These are phyloP conservation scores for Monosporascus sp. DNA, from an alignment of 2,329 filamentous ascomycete species.

Conservation along the genomic window DNA sequence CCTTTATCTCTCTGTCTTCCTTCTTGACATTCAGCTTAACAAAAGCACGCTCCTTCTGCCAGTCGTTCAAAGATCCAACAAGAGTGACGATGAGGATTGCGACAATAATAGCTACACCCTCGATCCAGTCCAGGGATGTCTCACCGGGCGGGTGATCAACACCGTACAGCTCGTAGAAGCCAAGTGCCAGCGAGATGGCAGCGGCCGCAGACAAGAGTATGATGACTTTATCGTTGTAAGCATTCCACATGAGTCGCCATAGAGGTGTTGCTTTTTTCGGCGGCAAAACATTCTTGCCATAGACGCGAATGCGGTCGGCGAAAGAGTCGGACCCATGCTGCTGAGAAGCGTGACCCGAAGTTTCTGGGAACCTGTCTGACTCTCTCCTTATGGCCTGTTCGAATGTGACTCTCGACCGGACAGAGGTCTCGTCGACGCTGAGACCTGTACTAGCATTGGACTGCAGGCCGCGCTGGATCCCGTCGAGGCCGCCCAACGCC, in stretches of 20 bases:
- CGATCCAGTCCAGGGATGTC: conserved; percentile 53
- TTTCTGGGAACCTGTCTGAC: conserved; percentile 14
- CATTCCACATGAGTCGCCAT: conserved; percentile 58
- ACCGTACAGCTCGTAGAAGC: conserved; percentile 62
- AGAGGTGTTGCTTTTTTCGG: conserved; percentile 55
- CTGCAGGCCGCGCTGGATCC: conserved; percentile 64
- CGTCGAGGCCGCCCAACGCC: conserved; percentile 63
- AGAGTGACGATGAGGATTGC: conserved; percentile 57
- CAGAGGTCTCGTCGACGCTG: conserved; percentile 58
- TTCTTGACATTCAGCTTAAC: conserved; percentile 53
- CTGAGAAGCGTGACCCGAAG: conserved; percentile 5
- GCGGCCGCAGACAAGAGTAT: conserved; percentile 65
- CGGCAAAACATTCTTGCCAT: conserved; percentile 54
- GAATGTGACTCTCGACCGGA: conserved; percentile 23
- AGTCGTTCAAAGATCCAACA: conserved; percentile 57
- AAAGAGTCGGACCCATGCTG: conserved; percentile 23
- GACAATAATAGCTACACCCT: conserved; percentile 57
- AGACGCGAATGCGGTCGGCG: conserved; percentile 53
- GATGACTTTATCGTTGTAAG: conserved; percentile 70
- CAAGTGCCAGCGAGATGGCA: conserved; percentile 61
- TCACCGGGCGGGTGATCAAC: conserved; percentile 34
- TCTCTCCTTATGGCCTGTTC: conserved; percentile 22
- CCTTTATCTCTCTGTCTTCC: conserved; percentile 57
- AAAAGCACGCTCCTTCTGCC: conserved; percentile 58
- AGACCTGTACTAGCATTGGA: conserved; percentile 59